Evolutionary conservation across 2,329 filamentous ascomycete genomes (phyloP).

Genomic region (Sclerotinia minor): DNA sequence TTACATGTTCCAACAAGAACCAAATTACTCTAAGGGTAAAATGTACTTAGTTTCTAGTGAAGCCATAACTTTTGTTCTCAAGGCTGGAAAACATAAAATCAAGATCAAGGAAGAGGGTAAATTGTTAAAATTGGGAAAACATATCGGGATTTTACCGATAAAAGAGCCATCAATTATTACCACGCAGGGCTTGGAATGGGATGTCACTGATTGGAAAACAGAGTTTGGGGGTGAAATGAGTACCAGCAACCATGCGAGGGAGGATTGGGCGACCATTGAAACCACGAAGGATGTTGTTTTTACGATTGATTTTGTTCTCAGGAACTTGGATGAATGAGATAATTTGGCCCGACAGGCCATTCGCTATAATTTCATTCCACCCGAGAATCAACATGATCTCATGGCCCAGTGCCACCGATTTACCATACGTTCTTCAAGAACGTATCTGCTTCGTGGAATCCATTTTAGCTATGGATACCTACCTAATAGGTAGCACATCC

Average conservation of each 20-base stretch:
- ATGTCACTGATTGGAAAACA: slow-evolving; percentile 79
- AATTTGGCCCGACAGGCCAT: background rate
- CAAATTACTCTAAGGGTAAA: slow-evolving; percentile 52
- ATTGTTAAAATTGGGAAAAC: slow-evolving; percentile 52
- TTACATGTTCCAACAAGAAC: slow-evolving; percentile 59
- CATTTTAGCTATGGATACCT: background rate
- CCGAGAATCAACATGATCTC: background rate
- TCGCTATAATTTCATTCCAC: background rate
- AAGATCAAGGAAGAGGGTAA: slow-evolving; percentile 47
- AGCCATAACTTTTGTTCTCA: slow-evolving; percentile 81
- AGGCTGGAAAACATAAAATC: slow-evolving; percentile 66
- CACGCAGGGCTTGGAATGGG: slow-evolving; percentile 84
- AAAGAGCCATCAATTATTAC: slow-evolving; percentile 76
- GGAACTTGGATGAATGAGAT: background rate
- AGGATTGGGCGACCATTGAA: slow-evolving; percentile 59
- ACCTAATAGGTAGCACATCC: background rate
- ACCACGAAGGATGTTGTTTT: slow-evolving; percentile 69
- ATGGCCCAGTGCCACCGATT: too few species aligned
- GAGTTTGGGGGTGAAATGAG: slow-evolving; percentile 72
- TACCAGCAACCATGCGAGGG: slow-evolving; percentile 76
- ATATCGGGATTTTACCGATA: slow-evolving; percentile 84
- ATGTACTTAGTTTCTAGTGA: slow-evolving; percentile 79
- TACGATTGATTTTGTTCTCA: slow-evolving; percentile 59
- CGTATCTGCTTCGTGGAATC: background rate
- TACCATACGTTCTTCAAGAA: background rate